phyloP scores from a whole-genome alignment of 352 stramenopile genomes.

The Phytopythium montanum region DNA sequence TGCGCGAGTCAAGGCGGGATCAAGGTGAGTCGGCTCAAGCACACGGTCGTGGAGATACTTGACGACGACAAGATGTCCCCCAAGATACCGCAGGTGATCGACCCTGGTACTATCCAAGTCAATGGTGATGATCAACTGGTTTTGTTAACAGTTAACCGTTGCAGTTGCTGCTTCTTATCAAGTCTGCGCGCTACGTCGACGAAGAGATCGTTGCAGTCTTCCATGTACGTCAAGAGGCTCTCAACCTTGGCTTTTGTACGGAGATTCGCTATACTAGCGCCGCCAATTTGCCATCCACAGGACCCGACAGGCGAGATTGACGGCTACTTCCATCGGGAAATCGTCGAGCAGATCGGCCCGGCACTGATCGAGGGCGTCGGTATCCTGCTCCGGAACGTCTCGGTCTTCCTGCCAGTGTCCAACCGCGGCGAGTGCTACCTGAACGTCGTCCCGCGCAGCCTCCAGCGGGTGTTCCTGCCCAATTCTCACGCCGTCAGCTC shows the following conservation, averaged over 20 bases:
- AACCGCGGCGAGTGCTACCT: slow-evolving; percentile 55
- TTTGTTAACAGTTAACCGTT: background rate
- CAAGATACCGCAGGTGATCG: slow-evolving; percentile 46
- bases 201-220: slow-evolving; percentile 79
- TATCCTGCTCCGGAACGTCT: slow-evolving; percentile 67
- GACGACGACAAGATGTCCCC: slow-evolving; percentile 57
- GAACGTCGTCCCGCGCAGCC: slow-evolving; percentile 68
- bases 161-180: slow-evolving; percentile 69
- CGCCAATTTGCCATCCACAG: slow-evolving; percentile 16
- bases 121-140: background rate
- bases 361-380: slow-evolving; percentile 43
- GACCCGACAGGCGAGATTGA: slow-evolving; percentile 76
- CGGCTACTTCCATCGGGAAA: slow-evolving; percentile 77
- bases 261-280: background rate
- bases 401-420: slow-evolving; percentile 51
- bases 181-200: slow-evolving; percentile 78
- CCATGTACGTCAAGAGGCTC: slow-evolving; percentile 34
- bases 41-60: slow-evolving; percentile 52
- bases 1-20: slow-evolving; percentile 38
- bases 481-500: slow-evolving; percentile 18
- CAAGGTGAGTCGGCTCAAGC: slow-evolving; percentile 58
- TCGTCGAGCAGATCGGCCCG: slow-evolving; percentile 67
- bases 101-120: background rate
- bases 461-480: slow-evolving; percentile 49
- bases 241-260: background rate